phyloP scores from a whole-genome alignment of 768 basidiomycete species.

The Podaxis pistillaris region DNA sequence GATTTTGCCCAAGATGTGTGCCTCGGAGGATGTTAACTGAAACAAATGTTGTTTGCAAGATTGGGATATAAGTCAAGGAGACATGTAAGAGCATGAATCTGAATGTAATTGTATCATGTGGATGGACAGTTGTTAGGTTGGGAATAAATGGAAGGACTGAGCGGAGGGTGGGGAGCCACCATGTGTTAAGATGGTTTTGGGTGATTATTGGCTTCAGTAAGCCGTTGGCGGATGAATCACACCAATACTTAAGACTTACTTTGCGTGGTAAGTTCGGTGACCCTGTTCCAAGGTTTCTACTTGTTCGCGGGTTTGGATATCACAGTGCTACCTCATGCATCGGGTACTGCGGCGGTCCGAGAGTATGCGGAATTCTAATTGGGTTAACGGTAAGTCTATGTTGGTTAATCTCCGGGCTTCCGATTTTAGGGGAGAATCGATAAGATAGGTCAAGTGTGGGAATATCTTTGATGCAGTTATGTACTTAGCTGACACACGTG shows the following conservation, averaged over 20 bases:
- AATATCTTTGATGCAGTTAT: not conserved
- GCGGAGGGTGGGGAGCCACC: not conserved
- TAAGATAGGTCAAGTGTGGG: constrained; percentile 23
- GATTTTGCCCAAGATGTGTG: no score
- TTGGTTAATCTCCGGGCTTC: constrained; percentile 14
- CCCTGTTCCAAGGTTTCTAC: constrained; percentile 25
- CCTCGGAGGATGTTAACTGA: no score
- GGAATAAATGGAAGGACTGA: constrained; percentile 17
- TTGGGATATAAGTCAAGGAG: no score
- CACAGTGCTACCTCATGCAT: constrained; percentile 5
- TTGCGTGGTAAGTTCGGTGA: constrained; percentile 33
- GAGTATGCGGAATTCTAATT: constrained; percentile 5
- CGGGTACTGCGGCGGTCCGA: not conserved
- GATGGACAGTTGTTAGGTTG: constrained; percentile 13
- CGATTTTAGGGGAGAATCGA: constrained; percentile 23
- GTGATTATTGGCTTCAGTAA: constrained; percentile 16
- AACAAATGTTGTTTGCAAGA: no score
- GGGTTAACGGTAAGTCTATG: constrained; percentile 11
- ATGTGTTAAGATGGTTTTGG: constrained; percentile 9
- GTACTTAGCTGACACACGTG: not conserved
- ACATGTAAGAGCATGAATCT: no score
- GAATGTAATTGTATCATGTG: not conserved
- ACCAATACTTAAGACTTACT: constrained; percentile 26
- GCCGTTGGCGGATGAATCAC: constrained; percentile 25
- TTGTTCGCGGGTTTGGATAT: constrained; percentile 10